Base-by-base conservation (phyloP, 768 basidiomycete genomes). In the Bullera alba region DNA sequence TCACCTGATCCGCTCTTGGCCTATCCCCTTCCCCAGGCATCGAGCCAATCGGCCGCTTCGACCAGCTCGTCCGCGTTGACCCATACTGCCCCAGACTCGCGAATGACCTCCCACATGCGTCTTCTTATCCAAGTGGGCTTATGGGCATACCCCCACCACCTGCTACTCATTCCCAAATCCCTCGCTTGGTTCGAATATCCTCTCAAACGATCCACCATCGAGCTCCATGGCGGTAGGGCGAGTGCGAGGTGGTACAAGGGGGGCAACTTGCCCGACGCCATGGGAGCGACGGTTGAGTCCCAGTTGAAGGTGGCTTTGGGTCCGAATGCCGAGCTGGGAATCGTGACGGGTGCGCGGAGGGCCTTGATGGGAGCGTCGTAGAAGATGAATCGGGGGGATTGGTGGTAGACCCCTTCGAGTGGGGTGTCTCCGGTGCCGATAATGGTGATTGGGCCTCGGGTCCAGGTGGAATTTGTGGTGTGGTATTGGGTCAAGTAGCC, bases 341-440 rank as follows among this genome's bases (percentile, higher is more conserved):
- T 51, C 3, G 35, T 29, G 29, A 50, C 41, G 5, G 56, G 56
- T 16, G 46, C 21, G 16, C 34, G 25, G n/a, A 60, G 47, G 0
- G 22, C 30, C 0, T 48, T 35, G 1, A 64, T 23, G 4, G 62
- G 58, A 3, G 53, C 62, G 36, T 65, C 63, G 41, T 53, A 53
- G 55, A 65, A 65, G 17, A 65, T 48, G 26, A 53, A 51, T 26
- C 63, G 57, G 2, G 48, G 26, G 7, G 30, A n/a, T 23, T 35
- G 34, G 26, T 50, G 19, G 27, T 55, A 48, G 12, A 61, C 58
- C 34, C 37, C 26, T 7, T 42, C 22, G 19, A 65, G 21, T 0
- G 63, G 63, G 4, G 63, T 61, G 16, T 51, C 53, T 4, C 63
- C 63, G 0, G 60, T 61, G 3, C 63, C 60, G 22, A 65, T 53